These are phyloP conservation scores for Aspergillus brunneoviolaceus DNA, from an alignment of 2,329 filamentous ascomycete species.

Conservation along the genomic window DNA sequence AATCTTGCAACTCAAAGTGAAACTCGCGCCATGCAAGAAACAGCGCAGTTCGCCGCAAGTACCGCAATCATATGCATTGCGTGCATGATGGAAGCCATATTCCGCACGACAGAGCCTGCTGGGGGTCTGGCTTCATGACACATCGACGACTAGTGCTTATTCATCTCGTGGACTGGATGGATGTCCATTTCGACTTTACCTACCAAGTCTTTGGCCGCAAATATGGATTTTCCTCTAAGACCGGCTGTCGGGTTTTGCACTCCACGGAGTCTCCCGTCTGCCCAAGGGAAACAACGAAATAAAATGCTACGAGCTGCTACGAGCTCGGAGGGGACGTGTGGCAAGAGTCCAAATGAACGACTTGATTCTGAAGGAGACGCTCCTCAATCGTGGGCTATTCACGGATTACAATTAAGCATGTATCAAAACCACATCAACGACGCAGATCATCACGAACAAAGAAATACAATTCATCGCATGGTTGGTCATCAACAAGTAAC, in stretches of 20 bases:
- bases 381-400: background rate
- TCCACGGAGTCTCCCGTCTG: background rate
- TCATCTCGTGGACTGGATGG: background rate
- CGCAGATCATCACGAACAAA: conserved; percentile 48
- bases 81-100: background rate
- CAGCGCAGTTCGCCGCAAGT: background rate
- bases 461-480: conserved; percentile 20
- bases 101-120: background rate
- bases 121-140: background rate
- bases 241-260: background rate
- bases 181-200: background rate
- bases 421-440: background rate
- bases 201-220: background rate
- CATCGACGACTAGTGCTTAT: background rate
- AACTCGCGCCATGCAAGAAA: background rate
- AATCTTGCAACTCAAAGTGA: background rate
- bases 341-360: background rate
- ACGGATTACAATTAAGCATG: conserved; percentile 2
- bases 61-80: background rate
- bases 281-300: background rate
- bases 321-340: background rate
- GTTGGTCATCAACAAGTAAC: conserved; percentile 36
- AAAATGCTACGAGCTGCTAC: background rate
- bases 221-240: background rate
- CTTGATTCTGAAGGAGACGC: background rate